Base-by-base conservation (phyloP, 139 green algal species). In the Picochlorum sp. region DNA sequence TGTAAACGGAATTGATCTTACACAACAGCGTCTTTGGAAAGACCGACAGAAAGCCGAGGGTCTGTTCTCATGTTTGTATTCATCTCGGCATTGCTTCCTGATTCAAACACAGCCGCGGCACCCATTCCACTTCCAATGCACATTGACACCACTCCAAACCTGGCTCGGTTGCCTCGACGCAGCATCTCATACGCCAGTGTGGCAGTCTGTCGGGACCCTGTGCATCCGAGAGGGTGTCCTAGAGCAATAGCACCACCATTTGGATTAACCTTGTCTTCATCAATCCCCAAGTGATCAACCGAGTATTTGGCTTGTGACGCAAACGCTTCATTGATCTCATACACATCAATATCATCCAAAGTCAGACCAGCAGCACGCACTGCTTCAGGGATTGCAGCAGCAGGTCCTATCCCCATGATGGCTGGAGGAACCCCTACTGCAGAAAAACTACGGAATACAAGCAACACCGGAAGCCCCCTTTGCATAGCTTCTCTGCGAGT, bases 241-340 rank as follows among this genome's bases (percentile, higher is more conserved):
- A 99, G 72, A 0, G 94, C 94, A 57, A 99, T 96, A 63, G 94
- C 94, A 5, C 94, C 94, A 50, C 94, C 94, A 69, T 98, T 97
- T 50, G 90, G 85, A 79, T 99, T 99, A 18, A 98, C 92, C 75
- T 89, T 90, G 23, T 74, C 60, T 28, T 69, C 47, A 77, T 97
- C 89, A 7, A 98, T 67, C 56, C 85, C 87, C 49, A 98, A 85
- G 75, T 92, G 90, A 45, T 85, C 44, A 15, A 86, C 69, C 49
- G 78, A 92, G 78, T 96, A 61, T 37, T 47, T 59, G 15, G 61
- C 85, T 80, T 90, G 84, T 13, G 77, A 89, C 1, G 90, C 88
- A 67, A 96, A 96, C 3, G 95, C 93, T 80, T 99, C 94, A 71
- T 99, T 99, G 72, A 99, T 85, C 76, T 99, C 94, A 70, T 85